Evolutionary conservation across 139 green algal species (phyloP).

Genomic region (Volvox reticuliferus): DNA sequence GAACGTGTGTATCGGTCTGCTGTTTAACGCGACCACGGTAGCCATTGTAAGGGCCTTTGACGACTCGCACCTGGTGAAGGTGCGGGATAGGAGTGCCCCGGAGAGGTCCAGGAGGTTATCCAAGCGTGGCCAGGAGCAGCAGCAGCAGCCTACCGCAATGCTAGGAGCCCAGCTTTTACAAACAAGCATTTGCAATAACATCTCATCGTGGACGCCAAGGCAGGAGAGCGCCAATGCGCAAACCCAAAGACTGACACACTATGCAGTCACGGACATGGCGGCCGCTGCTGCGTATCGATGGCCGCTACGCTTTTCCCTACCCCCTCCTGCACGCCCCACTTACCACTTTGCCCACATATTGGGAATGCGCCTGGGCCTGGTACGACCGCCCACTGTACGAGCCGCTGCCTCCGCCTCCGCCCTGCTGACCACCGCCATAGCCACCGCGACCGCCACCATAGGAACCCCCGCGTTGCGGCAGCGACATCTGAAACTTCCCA

Average conservation of each 20-base stretch:
- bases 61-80: constrained; percentile 48
- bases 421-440: constrained; percentile 23
- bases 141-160: too few relatives aligned
- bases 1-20: constrained; percentile 85
- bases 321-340: neutral
- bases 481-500: constrained; percentile 41
- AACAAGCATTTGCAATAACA: too few relatives aligned
- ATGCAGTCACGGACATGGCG: too few relatives aligned
- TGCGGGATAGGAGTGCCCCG: neutral
- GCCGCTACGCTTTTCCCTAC: too few relatives aligned
- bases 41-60: constrained; percentile 78
- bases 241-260: too few relatives aligned
- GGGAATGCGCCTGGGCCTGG: constrained; percentile 14
- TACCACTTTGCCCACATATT: constrained; percentile 45
- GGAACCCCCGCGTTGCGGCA: constrained; percentile 13
- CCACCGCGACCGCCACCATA: constrained; percentile 15
- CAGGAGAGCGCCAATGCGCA: too few relatives aligned
- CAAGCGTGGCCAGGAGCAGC: neutral
- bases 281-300: too few relatives aligned
- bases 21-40: constrained; percentile 88
- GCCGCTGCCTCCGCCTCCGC: neutral
- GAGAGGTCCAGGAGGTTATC: neutral
- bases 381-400: constrained; percentile 28
- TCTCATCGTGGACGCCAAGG: too few relatives aligned
- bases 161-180: too few relatives aligned